Conservation (phyloP, 169 alveolate species). For the Cryptosporidium andersoni region DNA sequence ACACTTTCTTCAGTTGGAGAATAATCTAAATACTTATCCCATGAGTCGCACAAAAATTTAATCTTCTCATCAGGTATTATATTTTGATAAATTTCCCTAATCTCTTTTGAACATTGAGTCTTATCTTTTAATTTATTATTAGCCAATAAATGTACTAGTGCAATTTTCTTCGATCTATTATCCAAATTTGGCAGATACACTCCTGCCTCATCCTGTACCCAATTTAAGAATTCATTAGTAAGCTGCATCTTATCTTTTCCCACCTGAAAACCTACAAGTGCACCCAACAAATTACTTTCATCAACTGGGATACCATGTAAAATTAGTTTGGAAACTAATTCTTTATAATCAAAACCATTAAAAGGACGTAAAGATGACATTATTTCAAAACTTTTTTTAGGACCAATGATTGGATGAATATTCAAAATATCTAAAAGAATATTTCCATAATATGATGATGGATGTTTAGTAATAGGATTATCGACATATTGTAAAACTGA, state of each 20-base stretch:
- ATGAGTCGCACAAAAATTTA: slow-evolving; percentile 25
- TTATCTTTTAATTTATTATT: neutral
- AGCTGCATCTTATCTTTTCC: neutral
- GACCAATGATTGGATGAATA: slow-evolving; percentile 25
- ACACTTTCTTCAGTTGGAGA: slow-evolving; percentile 6
- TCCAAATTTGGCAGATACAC: slow-evolving; percentile 25
- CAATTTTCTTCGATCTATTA: slow-evolving; percentile 19
- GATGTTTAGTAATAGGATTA: slow-evolving; percentile 39
- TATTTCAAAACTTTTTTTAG: slow-evolving; percentile 1
- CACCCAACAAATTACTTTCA: slow-evolving; percentile 38
- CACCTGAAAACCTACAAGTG: slow-evolving; percentile 23
- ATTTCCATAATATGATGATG: slow-evolving; percentile 27
- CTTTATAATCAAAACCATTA: slow-evolving; percentile 40
- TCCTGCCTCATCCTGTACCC: slow-evolving; percentile 48
- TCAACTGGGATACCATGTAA: slow-evolving; percentile 32
- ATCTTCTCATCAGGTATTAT: neutral
- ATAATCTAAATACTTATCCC: slow-evolving; percentile 50
- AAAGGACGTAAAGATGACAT: slow-evolving; percentile 21
- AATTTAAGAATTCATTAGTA: slow-evolving; percentile 18
- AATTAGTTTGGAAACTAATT: slow-evolving; percentile 19
- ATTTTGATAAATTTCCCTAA: slow-evolving; percentile 9
- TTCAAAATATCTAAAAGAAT: slow-evolving; percentile 12
- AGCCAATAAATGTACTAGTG: neutral
- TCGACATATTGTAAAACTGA: slow-evolving; percentile 30
- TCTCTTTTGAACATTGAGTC: slow-evolving; percentile 12